Base-by-base conservation (phyloP, 148 eudicot genomes). In the Polygonum maritimum region DNA sequence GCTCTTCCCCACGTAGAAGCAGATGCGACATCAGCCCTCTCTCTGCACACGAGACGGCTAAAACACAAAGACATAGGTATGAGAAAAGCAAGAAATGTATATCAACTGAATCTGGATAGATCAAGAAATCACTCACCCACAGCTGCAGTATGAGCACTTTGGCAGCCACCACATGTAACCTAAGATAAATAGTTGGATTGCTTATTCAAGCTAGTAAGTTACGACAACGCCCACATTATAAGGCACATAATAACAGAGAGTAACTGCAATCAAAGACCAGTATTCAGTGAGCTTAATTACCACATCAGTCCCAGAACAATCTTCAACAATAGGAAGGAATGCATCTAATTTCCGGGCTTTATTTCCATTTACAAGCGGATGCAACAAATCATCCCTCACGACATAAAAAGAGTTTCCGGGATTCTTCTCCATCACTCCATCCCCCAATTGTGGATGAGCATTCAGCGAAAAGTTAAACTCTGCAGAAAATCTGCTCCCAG, bases 121-220 rank as follows among this genome's bases (percentile, higher is more conserved):
- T 8, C 3, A n/a, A 51, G 54, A 81, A 48, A 48, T 48, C 45
- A 86, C 91, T 80, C 85, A 95, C 99, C 99, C 77, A 92, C 87
- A 80, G 97, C 97, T 72, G 97, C 89, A 79, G 97, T 84, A 83
- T 95, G 99, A 11, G 97, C 99, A 91, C 99, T 95, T 88, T 95
- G 99, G 83, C 96, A 89, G 63, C 99, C 99, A 85, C 99, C 97
- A 87, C 99, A 95, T 62, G 99, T 95, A 62, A 95, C 99, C 99
- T 95, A 86, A 75, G 82, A 72, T 19, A 86, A 77, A 67, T 62
- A 70, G 77, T 80, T 71, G 74, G 81, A 77, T 71, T 69, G 76
- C 26, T 55, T 11, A 19, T 14, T 19, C 33, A 21, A 57, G 63
- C 63, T 57, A 57, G 63, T 57, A 49, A 57, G 31, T 51, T 39